Percentiles rank a stretch among this genome's conserved stretches.
Conservation (phyloP, 2,329 filamentous ascomycete genomes). For the Plenodomus biglobosus region DNA sequence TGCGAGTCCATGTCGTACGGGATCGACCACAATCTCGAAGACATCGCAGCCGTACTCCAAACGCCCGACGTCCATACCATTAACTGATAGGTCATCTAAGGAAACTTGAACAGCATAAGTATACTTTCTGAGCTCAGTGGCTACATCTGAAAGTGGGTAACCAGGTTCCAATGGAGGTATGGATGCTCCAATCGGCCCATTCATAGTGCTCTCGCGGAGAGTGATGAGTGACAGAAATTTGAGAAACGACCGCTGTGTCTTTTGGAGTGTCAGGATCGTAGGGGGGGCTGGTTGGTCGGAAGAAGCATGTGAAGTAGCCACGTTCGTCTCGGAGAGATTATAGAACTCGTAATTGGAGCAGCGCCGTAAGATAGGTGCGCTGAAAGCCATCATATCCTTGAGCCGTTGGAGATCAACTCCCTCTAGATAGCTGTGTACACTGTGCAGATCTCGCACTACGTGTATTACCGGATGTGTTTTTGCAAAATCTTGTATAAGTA, state of each 20-base stretch:
- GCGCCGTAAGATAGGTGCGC: slow-evolving; percentile 60
- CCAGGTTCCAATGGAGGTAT: slow-evolving; percentile 63
- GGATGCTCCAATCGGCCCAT: slow-evolving; percentile 15
- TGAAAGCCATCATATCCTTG: slow-evolving; percentile 60
- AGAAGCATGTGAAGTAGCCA: slow-evolving; percentile 14
- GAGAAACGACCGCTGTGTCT: slow-evolving; percentile 68
- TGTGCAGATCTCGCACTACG: slow-evolving; percentile 64
- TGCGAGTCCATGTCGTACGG: slow-evolving; percentile 12
- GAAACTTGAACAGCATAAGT: slow-evolving; percentile 68
- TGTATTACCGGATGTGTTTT: slow-evolving; percentile 70
- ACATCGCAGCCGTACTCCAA: slow-evolving; percentile 68
- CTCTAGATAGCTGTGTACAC: slow-evolving; percentile 64
- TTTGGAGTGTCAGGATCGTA: slow-evolving; percentile 67
- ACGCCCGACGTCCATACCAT: slow-evolving; percentile 62
- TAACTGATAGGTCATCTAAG: slow-evolving; percentile 58
- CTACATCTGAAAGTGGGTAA: slow-evolving; percentile 65
- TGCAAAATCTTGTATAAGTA: slow-evolving; percentile 63
- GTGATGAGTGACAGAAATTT: slow-evolving; percentile 67
- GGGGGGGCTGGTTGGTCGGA: slow-evolving; percentile 45
- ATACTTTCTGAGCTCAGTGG: slow-evolving; percentile 62
- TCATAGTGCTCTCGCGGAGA: slow-evolving; percentile 48
- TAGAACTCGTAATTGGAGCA: slow-evolving; percentile 77
- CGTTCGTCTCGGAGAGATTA: slow-evolving; percentile 64
- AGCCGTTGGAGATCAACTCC: slow-evolving; percentile 59
- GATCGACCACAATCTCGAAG: slow-evolving; percentile 62